Percentiles rank a stretch among this genome's conserved stretches.
These are phyloP conservation scores for Macaranga tanarius DNA, from an alignment of 441 rosid genomes.

Conservation along the genomic window DNA sequence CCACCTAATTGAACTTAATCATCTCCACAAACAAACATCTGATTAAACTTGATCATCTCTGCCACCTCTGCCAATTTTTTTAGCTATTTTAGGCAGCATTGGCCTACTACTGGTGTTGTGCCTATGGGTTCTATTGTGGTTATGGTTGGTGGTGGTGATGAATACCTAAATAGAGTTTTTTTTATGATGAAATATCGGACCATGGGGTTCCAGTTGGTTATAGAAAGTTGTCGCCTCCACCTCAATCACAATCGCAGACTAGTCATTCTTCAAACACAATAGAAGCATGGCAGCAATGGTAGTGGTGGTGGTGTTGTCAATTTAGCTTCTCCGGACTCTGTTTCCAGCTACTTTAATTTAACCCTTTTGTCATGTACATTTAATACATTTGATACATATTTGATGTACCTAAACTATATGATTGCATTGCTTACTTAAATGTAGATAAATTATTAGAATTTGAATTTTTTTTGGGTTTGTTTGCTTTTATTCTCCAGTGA, in stretches of 20 bases:
- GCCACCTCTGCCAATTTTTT: constrained; percentile 48
- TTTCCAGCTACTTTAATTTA: constrained; percentile 57
- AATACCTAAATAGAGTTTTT: constrained; percentile 48
- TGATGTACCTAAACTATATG: neutral
- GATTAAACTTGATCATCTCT: too few species aligned
- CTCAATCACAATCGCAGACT: constrained; percentile 53
- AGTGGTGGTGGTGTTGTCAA: constrained; percentile 33
- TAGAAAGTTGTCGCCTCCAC: constrained; percentile 44
- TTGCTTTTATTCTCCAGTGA: constrained; percentile 58
- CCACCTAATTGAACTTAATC: too few species aligned
- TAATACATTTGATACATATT: neutral
- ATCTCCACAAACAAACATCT: too few species aligned
- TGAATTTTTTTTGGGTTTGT: constrained; percentile 38
- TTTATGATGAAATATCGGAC: constrained; percentile 95
- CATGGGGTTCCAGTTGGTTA: constrained; percentile 59
- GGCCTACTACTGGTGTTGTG: constrained; percentile 37
- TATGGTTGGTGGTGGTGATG: constrained; percentile 44
- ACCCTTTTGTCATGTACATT: neutral
- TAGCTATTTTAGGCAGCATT: constrained; percentile 33
- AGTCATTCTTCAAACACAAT: constrained; percentile 46
- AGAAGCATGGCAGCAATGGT: constrained; percentile 50
- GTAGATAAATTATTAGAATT: constrained; percentile 25
- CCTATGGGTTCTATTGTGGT: constrained; percentile 34
- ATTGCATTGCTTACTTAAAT: neutral
- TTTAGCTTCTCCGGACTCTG: constrained; percentile 83